Evolutionary conservation across 2,329 filamentous ascomycete species (phyloP).

Genomic region (Trichoderma simmonsii): DNA sequence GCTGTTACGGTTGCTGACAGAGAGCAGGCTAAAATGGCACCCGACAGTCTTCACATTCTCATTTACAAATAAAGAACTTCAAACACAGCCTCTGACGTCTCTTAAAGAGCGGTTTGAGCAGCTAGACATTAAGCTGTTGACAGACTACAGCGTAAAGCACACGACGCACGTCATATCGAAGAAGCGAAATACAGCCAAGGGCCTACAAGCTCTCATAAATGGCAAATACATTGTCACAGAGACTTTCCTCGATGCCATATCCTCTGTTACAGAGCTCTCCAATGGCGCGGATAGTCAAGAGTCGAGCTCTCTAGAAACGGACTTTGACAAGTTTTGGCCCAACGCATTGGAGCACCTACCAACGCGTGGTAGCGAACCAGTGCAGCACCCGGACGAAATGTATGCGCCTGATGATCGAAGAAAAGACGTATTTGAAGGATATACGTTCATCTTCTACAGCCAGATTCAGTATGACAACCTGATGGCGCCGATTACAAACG

Average conservation of each 20-base stretch:
- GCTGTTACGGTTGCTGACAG: conserved; percentile 18
- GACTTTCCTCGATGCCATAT: conserved; percentile 70
- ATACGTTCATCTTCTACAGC: conserved; percentile 86
- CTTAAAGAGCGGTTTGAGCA: conserved; percentile 69
- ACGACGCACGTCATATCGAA: conserved; percentile 88
- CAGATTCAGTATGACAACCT: conserved; percentile 72
- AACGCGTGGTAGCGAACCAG: conserved; percentile 70
- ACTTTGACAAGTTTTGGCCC: conserved; percentile 80
- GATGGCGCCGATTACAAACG: conserved; percentile 69
- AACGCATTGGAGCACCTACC: conserved; percentile 69
- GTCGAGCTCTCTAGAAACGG: conserved; percentile 63
- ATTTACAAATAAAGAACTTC: conserved; percentile 64
- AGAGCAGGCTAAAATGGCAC: conserved; percentile 69
- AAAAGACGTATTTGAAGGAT: conserved; percentile 74
- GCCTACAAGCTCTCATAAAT: conserved; percentile 81
- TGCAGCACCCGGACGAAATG: conserved; percentile 61
- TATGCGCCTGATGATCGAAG: conserved; percentile 69
- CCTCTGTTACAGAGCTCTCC: conserved; percentile 53
- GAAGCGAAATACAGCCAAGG: conserved; percentile 86
- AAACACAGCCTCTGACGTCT: conserved; percentile 59
- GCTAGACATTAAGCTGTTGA: conserved; percentile 82
- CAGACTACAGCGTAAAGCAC: conserved; percentile 63
- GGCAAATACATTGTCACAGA: conserved; percentile 73
- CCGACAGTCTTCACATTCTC: conserved; percentile 80
- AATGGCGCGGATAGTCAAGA: conserved; percentile 48